A percentile compares a stretch with the other conserved stretches of the same genome.
These are phyloP conservation scores for Thraustochytrium striatum DNA, from an alignment of 352 stramenopile species.

Conservation along the genomic window DNA sequence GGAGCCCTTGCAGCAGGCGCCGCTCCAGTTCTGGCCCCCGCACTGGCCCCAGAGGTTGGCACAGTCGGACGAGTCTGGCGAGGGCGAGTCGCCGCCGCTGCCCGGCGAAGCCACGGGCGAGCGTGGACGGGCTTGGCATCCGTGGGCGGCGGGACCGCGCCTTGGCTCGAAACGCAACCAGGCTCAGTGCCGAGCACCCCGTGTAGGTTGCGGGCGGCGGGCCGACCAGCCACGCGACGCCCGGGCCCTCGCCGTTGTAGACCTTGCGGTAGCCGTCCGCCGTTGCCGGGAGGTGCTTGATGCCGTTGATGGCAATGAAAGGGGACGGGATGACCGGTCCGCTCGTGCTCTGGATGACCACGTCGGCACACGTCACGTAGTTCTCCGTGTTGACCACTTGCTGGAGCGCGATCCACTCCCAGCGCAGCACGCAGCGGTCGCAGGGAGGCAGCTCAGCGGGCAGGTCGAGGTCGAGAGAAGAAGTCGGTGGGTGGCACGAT, in stretches of 20 bases:
- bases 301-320: neutral
- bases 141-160: too few relatives aligned
- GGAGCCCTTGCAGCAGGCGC: too few relatives aligned
- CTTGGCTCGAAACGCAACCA: too few relatives aligned
- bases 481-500: neutral
- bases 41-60: too few relatives aligned
- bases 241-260: neutral
- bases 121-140: too few relatives aligned
- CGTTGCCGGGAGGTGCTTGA: neutral
- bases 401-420: neutral
- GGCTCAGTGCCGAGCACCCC: neutral
- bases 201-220: neutral
- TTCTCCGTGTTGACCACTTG: neutral
- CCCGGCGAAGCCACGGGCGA: too few relatives aligned
- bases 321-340: neutral
- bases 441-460: neutral
- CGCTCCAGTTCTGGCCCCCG: too few relatives aligned
- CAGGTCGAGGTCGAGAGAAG: neutral
- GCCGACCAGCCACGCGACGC: neutral
- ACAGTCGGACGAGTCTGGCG: too few relatives aligned
- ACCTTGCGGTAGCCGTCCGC: neutral
- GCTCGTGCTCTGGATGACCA: neutral
- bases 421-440: neutral
- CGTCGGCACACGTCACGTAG: neutral
- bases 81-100: too few relatives aligned